Base-by-base conservation (phyloP, 176 grass and related monocot species). In the Tillandsia leiboldiana region DNA sequence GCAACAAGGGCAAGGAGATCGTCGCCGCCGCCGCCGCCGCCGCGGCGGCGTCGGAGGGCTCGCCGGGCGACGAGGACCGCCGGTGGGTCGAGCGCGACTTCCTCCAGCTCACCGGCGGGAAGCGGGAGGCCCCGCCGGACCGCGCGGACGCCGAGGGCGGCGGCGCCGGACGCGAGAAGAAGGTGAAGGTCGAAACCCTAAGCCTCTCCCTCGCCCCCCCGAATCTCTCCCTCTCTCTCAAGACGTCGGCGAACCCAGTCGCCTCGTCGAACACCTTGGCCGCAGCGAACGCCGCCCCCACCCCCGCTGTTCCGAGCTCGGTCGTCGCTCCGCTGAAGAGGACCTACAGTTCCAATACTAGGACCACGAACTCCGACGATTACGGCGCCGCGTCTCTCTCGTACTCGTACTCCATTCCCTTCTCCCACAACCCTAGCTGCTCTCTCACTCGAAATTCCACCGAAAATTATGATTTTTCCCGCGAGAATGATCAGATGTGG, bases 341-440 rank as follows among this genome's bases (percentile, higher is more conserved):
- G 24, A 85, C 82, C 7, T 94, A 87, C 74, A 99, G 90, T 82
- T 78, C 81, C 48, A 99, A 70, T 50, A 90, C 87, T 8, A 64
- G 77, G 9, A 83, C 87, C 77, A 81, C 89, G 48, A 93, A 99
- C 74, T 99, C 95, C 12, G 95, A 94, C 77, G 90, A 94, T 79
- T 80, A 76, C 42, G 78, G 74, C 72, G 72, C 68, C 72, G 72
- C 68, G 0, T 85, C 83, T 20, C 81, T 94, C 78, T 99, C 95
- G 9, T 94, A 90, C 70, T 93, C 94, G 51, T 93, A 87, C 90
- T 99, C 95, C 9, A 75, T 88, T 18, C 72, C 82, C 58, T 94
- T 99, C 76, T 99, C 95, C 2, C 95, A 99, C 84, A 99, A 94
- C 80, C 95, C 95, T 1, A 99, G 95, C 72, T 99, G 95, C 80